Evolutionary conservation across 768 basidiomycete species (phyloP).

Genomic region (Trametes meyenii): DNA sequence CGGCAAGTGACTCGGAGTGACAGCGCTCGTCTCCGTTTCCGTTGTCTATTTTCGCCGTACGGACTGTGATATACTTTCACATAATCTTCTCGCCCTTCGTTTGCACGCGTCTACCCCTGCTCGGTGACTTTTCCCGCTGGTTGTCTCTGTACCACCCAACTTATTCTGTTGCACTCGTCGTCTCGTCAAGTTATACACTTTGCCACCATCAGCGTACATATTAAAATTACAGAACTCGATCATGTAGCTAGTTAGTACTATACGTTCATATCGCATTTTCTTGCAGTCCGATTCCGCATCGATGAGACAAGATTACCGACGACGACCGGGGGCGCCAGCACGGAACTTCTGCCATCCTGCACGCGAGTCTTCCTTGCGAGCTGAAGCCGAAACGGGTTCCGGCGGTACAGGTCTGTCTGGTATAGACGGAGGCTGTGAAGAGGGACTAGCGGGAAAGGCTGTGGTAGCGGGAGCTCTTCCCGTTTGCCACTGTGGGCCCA

Average conservation of each 20-base stretch:
- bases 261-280: conserved; percentile 24
- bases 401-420: too few relatives aligned
- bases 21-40: conserved; percentile 3
- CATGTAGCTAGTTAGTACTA: conserved; percentile 34
- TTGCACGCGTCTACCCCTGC: conserved; percentile 20
- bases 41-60: background rate
- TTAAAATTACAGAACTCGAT: conserved; percentile 35
- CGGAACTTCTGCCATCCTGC: conserved; percentile 35
- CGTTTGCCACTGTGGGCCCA: too few relatives aligned
- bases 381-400: background rate
- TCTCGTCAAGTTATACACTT: conserved; percentile 28
- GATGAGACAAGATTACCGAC: conserved; percentile 10
- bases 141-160: conserved; percentile 6
- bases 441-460: too few relatives aligned
- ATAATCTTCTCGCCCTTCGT: background rate
- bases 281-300: background rate
- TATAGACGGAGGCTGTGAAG: too few relatives aligned
- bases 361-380: conserved; percentile 26
- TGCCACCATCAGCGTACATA: conserved; percentile 30
- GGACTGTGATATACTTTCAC: conserved; percentile 13
- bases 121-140: conserved; percentile 10
- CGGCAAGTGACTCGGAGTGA: conserved; percentile 84
- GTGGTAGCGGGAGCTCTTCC: too few relatives aligned
- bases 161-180: conserved; percentile 18
- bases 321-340: conserved; percentile 28